Evolutionary conservation across 1,139 yeast species (phyloP).

Genomic region (Saccharomyces hybrid): DNA sequence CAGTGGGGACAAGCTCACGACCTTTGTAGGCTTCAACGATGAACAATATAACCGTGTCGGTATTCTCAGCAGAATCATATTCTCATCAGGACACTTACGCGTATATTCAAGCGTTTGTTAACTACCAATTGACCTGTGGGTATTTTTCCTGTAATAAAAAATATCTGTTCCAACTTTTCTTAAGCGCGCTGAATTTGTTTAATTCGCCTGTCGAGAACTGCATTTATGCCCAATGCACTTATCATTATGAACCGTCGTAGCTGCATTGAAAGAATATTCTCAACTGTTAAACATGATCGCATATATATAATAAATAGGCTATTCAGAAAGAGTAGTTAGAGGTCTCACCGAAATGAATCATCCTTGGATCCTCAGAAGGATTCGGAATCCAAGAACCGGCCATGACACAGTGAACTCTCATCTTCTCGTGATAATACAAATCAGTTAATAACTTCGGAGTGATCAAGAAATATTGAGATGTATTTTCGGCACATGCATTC

Average conservation of each 20-base stretch:
- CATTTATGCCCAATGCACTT: no score
- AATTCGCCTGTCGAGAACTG: neutral
- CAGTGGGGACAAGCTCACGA: conserved; percentile 2
- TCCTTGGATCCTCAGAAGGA: conserved; percentile 27
- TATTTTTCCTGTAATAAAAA: neutral
- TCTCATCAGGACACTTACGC: no score
- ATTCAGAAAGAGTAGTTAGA: conserved; percentile 24
- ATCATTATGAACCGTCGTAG: neutral
- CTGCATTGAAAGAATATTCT: neutral
- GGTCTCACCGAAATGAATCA: conserved; percentile 32
- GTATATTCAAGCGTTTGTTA: no score
- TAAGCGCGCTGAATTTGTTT: neutral
- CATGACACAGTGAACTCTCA: conserved; percentile 84
- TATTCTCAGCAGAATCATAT: neutral
- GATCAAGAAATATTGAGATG: conserved; percentile 76
- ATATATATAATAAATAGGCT: neutral
- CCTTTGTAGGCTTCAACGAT: neutral
- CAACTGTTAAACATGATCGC: neutral
- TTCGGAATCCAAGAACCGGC: conserved; percentile 48
- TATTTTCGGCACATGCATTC: conserved; percentile 58
- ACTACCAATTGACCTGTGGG: no score
- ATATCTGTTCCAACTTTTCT: neutral
- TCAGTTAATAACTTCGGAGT: conserved; percentile 87
- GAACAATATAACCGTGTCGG: neutral
- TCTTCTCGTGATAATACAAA: conserved; percentile 65